Evolutionary conservation across 768 basidiomycete species (phyloP), one percentile per base, ranked within the genome.

Genomic region (Termitomyces sp.): DNA sequence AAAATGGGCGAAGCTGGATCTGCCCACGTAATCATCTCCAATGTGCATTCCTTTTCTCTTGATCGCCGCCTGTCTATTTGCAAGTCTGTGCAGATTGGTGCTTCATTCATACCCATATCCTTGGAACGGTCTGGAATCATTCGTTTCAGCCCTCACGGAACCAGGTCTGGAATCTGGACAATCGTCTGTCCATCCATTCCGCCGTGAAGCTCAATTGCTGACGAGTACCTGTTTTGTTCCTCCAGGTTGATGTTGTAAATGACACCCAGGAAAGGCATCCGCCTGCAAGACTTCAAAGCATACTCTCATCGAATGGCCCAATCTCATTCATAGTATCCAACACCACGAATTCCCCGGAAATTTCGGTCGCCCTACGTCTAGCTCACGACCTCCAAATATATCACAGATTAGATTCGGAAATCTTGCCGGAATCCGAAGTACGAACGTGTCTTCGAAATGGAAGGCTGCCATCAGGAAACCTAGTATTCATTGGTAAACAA

Each of bases 351-450:
- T 64, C 65, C 1, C 63, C 66, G n/a, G 76, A 78, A 30, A 64
- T 80, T 9, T 81, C 80, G 0, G 68, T 84, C 3, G 91, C 89
- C 2, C 66, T 78, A 11, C 77, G 92, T 12, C 70, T 94, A 23
- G 83, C 86, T 2, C 83, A 91, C 64, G 80, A 83, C 58, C 71
- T 94, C 17, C 70, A 81, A 32, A 63, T 82, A 0, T 91, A 87
- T 68, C 87, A 91, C 64, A 77, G 81, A 56, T 67, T 94, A 21
- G 91, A 93, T 59, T 67, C 81, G 0, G 78, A 83, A 47, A 83
- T 95, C 43, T 61, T 84, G 49, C 60, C 66, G 34, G 78, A 78
- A 59, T 54, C 66, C 3, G 76, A 79, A 59, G 77, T 74, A 10
- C 59, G 60, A 25, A 43, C 37, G 37, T 59, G 48, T 56, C 60